phyloP scores from a whole-genome alignment of 805 yeast genomes.

The Yarrowia osloensis region DNA sequence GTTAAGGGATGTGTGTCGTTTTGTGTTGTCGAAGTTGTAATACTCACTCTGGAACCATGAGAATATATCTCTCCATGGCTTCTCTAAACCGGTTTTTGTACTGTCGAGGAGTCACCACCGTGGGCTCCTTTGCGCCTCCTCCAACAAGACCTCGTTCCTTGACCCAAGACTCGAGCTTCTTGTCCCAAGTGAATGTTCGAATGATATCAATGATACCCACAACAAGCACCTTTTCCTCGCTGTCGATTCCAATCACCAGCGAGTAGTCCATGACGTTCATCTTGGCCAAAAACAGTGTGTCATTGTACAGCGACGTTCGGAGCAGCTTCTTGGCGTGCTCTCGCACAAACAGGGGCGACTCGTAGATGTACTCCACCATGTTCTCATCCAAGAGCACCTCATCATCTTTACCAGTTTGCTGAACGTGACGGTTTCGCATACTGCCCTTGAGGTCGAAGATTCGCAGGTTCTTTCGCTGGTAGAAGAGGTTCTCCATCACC shows the following conservation, averaged over 20 bases:
- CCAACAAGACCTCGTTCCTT: constrained; percentile 89
- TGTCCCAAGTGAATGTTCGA: constrained; percentile 97
- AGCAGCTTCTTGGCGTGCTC: constrained; percentile 86
- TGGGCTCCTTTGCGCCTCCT: constrained; percentile 87
- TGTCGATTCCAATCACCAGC: constrained; percentile 87
- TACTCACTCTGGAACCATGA: constrained; percentile 81
- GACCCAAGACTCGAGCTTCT: constrained; percentile 97
- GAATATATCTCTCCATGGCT: constrained; percentile 93
- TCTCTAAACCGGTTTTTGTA: constrained; percentile 92
- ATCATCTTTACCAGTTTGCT: constrained; percentile 92
- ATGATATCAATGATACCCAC: constrained; percentile 95
- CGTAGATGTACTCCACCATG: constrained; percentile 97
- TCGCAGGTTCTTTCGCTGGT: constrained; percentile 74
- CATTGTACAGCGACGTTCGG: constrained; percentile 91
- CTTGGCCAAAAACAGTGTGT: constrained; percentile 87
- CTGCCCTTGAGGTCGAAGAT: constrained; percentile 97
- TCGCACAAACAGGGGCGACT: constrained; percentile 89
- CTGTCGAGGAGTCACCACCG: constrained; percentile 95
- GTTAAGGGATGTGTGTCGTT: not conserved
- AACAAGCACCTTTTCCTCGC: constrained; percentile 59
- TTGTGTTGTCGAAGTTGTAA: not conserved
- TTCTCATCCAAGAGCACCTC: constrained; percentile 95
- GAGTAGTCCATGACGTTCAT: constrained; percentile 99
- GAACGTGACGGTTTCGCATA: constrained; percentile 94
- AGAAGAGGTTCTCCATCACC: constrained; percentile 94